Conservation (phyloP, 2,329 filamentous ascomycete genomes). For the Penicillium verrucosum region DNA sequence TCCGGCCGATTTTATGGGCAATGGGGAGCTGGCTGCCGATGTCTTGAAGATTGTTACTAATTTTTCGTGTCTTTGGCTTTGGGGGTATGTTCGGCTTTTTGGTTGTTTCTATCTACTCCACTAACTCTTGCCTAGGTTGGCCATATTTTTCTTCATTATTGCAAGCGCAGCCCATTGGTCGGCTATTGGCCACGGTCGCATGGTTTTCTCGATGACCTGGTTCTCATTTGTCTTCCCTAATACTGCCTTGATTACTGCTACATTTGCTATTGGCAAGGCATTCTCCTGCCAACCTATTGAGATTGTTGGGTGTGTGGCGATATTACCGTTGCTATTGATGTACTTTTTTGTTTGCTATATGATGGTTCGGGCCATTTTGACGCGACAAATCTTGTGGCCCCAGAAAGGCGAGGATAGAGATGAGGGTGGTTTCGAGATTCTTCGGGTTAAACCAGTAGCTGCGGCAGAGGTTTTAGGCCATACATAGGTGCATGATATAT, state of each 20-base stretch:
- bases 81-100: slow-evolving; percentile 51
- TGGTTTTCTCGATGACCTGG: slow-evolving; percentile 82
- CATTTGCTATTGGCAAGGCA: slow-evolving; percentile 65
- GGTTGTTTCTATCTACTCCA: neutral
- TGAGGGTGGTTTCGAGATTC: slow-evolving; percentile 56
- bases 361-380: slow-evolving; percentile 67
- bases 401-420: slow-evolving; percentile 64
- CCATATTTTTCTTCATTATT: slow-evolving; percentile 80
- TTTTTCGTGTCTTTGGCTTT: slow-evolving; percentile 73
- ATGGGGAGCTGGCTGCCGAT: slow-evolving; percentile 53
- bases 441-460: slow-evolving; percentile 28
- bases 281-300: slow-evolving; percentile 59
- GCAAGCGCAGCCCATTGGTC: slow-evolving; percentile 73
- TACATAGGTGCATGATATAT: neutral
- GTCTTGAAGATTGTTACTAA: slow-evolving; percentile 56
- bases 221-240: slow-evolving; percentile 81
- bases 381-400: slow-evolving; percentile 71
- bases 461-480: slow-evolving; percentile 3
- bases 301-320: slow-evolving; percentile 66
- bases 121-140: slow-evolving; percentile 49
- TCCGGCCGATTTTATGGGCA: slow-evolving; percentile 55
- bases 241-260: slow-evolving; percentile 69
- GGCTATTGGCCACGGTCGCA: slow-evolving; percentile 57
- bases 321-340: slow-evolving; percentile 61
- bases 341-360: slow-evolving; percentile 67